Percentiles rank a stretch among this genome's conserved stretches.
Conservation (phyloP, 768 basidiomycete genomes). For the Auricularia heimuer region DNA sequence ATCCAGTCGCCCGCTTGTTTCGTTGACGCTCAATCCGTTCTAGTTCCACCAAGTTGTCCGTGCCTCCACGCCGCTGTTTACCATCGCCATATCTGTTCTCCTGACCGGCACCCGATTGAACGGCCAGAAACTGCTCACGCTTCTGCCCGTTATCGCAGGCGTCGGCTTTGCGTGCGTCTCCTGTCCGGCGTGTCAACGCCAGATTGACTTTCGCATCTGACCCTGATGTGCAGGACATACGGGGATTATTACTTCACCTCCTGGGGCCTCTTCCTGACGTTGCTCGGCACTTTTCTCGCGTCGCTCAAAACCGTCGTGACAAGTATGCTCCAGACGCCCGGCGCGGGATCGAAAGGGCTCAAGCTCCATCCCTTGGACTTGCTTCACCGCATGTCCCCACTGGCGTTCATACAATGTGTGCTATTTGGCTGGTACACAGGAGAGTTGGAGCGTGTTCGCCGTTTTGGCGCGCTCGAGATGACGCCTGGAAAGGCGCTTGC, state of each 20-base stretch:
- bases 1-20: neutral
- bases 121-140: conserved; percentile 52
- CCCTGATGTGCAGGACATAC: conserved; percentile 52
- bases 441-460: conserved; percentile 58
- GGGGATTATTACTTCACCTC: conserved; percentile 91
- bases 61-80: conserved; percentile 87
- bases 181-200: conserved; percentile 1
- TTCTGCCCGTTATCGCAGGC: conserved; percentile 79
- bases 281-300: conserved; percentile 85
- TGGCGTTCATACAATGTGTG: conserved; percentile 84
- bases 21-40: neutral
- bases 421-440: conserved; percentile 69
- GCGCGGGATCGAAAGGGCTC: conserved; percentile 17
- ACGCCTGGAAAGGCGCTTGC: conserved; percentile 35
- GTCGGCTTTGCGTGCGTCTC: conserved; percentile 78
- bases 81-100: conserved; percentile 64
- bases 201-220: too few species aligned
- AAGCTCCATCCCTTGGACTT: conserved; percentile 73
- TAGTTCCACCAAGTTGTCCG: conserved; percentile 98
- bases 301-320: conserved; percentile 91
- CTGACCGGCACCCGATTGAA: conserved; percentile 56
- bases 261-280: conserved; percentile 76
- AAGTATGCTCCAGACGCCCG: conserved; percentile 54
- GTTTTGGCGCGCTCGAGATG: conserved; percentile 37
- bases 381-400: conserved; percentile 79